phyloP scores from a whole-genome alignment of 139 green algal genomes.

The Pleodorina starrii region DNA sequence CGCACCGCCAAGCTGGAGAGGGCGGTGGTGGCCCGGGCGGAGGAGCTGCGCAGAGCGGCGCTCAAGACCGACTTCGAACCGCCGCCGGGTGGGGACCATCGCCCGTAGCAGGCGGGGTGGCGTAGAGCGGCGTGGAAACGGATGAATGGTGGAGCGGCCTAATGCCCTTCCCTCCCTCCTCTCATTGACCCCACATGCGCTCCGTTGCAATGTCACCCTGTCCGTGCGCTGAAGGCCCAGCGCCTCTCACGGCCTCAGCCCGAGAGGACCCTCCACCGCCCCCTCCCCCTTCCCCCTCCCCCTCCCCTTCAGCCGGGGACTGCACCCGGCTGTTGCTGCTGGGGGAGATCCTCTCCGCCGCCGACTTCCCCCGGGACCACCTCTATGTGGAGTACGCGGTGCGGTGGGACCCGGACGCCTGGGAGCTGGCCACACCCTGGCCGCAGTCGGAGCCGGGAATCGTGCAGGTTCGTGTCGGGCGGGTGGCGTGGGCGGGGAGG shows the following conservation, averaged over 20 bases:
- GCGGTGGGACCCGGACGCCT: constrained; percentile 62
- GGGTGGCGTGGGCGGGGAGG: too few species aligned
- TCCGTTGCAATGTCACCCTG: too few species aligned
- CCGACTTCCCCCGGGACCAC: constrained; percentile 66
- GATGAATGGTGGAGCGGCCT: not conserved
- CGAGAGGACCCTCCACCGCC: not conserved
- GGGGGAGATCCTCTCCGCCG: constrained; percentile 68
- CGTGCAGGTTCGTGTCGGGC: too few species aligned
- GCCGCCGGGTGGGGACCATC: constrained; percentile 43
- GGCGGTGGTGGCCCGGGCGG: constrained; percentile 57
- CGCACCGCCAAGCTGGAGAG: constrained; percentile 56
- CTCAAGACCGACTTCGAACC: constrained; percentile 44
- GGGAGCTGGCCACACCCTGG: constrained; percentile 60
- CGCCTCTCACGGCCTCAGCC: not conserved
- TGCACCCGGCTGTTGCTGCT: constrained; percentile 65
- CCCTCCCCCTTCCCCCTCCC: not conserved
- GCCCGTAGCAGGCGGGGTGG: not conserved
- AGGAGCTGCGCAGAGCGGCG: constrained; percentile 47
- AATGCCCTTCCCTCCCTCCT: too few species aligned
- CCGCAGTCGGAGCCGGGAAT: constrained; percentile 45
- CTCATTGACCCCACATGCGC: too few species aligned
- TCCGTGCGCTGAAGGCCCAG: too few species aligned
- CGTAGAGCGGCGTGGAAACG: not conserved
- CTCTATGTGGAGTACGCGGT: constrained; percentile 74
- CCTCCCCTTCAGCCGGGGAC: not conserved